Evolutionary conservation across 1,284 basidiomycete genomes (phyloP).

Genomic region (Malassezia restricta): DNA sequence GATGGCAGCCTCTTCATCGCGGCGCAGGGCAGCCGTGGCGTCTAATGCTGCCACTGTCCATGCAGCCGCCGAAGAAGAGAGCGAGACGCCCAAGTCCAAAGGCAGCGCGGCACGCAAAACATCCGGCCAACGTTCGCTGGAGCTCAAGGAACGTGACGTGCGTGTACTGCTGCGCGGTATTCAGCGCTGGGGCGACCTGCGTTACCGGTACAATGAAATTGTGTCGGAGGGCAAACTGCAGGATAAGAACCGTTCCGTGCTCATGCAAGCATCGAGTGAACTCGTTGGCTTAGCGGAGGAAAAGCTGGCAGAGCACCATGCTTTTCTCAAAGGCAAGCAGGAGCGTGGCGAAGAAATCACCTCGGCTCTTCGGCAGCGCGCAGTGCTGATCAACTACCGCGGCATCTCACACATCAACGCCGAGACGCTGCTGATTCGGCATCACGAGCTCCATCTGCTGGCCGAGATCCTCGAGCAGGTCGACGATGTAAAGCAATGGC

Average conservation of each 20-base stretch:
- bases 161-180: conserved; percentile 88
- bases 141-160: conserved; percentile 90
- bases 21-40: conserved; percentile 19
- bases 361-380: conserved; percentile 65
- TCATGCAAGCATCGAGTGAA: conserved; percentile 81
- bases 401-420: conserved; percentile 90
- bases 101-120: conserved; percentile 50
- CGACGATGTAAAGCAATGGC: conserved; percentile 67
- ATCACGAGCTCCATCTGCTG: conserved; percentile 78
- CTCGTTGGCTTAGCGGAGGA: conserved; percentile 73
- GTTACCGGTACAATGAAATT: conserved; percentile 83
- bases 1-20: conserved; percentile 51
- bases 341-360: conserved; percentile 63
- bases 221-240: conserved; percentile 83
- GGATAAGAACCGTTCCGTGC: conserved; percentile 85
- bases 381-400: conserved; percentile 78
- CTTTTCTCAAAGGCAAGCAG: conserved; percentile 44
- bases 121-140: conserved; percentile 81
- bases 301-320: conserved; percentile 72
- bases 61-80: conserved; percentile 57
- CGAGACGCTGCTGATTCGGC: conserved; percentile 81
- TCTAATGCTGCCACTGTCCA: conserved; percentile 1
- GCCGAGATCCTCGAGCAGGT: conserved; percentile 54
- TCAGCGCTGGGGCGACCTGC: conserved; percentile 94
- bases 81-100: conserved; percentile 30